These are phyloP conservation scores for Taxillus chinensis DNA, from an alignment of 164 flowering plant genomes.

Conservation along the genomic window DNA sequence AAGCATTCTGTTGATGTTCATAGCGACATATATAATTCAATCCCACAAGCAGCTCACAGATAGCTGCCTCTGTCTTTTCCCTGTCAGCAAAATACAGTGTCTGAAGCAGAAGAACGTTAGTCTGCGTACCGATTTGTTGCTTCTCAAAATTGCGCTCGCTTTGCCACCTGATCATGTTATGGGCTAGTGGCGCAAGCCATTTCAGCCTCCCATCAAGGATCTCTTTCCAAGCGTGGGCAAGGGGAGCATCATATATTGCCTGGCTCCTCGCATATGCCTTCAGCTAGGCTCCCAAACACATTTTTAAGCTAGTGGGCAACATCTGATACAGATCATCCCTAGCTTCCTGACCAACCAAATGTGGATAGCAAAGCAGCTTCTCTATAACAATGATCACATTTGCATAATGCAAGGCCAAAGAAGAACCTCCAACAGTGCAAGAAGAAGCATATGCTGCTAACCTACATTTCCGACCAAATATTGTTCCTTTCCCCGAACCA, in stretches of 20 bases:
- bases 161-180: constrained; percentile 97
- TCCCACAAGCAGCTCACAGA: constrained; percentile 82
- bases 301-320: constrained; percentile 81
- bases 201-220: constrained; percentile 51
- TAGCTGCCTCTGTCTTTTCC: constrained; percentile 66
- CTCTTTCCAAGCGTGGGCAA: constrained; percentile 92
- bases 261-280: constrained; percentile 59
- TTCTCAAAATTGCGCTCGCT: constrained; percentile 93
- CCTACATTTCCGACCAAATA: constrained; percentile 44
- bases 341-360: constrained; percentile 94
- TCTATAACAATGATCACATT: constrained; percentile 84
- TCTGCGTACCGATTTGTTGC: constrained; percentile 56
- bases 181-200: constrained; percentile 91
- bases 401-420: constrained; percentile 88
- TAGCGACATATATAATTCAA: constrained; percentile 89
- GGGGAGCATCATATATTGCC: constrained; percentile 88
- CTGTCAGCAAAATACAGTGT: constrained; percentile 86
- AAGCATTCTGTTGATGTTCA: constrained; percentile 89
- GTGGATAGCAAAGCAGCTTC: constrained; percentile 87
- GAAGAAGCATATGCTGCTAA: constrained; percentile 40
- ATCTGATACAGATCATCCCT: constrained; percentile 90
- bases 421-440: constrained; percentile 85
- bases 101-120: constrained; percentile 86
- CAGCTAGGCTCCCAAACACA: constrained; percentile 43
- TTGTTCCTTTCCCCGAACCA: constrained; percentile 14